These are phyloP conservation scores for Pezicula radicicola DNA, from an alignment of 2,329 filamentous ascomycete species.

Conservation along the genomic window DNA sequence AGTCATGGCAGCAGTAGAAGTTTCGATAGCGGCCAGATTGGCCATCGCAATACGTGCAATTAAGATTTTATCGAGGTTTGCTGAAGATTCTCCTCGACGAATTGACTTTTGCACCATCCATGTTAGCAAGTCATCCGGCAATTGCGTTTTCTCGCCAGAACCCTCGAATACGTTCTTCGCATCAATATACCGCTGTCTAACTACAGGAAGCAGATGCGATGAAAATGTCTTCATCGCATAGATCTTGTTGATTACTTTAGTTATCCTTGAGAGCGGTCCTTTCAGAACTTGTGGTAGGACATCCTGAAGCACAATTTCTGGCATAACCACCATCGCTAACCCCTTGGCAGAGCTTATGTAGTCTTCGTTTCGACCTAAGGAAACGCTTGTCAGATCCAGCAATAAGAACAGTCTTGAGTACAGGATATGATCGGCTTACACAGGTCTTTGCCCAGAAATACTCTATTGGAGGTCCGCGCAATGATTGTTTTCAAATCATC, in stretches of 20 bases:
- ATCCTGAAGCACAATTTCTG: neutral
- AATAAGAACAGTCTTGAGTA: neutral
- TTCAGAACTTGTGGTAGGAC: neutral
- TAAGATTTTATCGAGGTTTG: neutral
- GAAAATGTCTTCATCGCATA: slow-evolving; percentile 1
- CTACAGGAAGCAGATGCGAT: neutral
- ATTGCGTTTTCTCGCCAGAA: neutral
- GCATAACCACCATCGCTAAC: neutral
- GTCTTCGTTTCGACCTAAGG: neutral
- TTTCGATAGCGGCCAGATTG: slow-evolving; percentile 1
- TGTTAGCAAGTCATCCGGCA: neutral
- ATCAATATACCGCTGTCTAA: neutral
- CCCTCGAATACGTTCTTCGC: slow-evolving; percentile 1
- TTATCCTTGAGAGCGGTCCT: slow-evolving; percentile 1
- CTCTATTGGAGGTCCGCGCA: neutral
- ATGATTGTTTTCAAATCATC: slow-evolving; percentile 1
- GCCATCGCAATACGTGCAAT: slow-evolving; percentile 1
- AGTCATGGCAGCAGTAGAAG: slow-evolving; percentile 1
- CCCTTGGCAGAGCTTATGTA: slow-evolving; percentile 1
- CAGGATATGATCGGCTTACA: neutral
- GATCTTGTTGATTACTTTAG: neutral
- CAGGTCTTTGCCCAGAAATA: slow-evolving; percentile 1
- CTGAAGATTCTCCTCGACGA: slow-evolving; percentile 1
- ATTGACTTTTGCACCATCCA: slow-evolving; percentile 2
- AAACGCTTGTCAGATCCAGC: neutral